Evolutionary conservation across 2,329 filamentous ascomycete species (phyloP).

Genomic region (Microsporum audouinii): DNA sequence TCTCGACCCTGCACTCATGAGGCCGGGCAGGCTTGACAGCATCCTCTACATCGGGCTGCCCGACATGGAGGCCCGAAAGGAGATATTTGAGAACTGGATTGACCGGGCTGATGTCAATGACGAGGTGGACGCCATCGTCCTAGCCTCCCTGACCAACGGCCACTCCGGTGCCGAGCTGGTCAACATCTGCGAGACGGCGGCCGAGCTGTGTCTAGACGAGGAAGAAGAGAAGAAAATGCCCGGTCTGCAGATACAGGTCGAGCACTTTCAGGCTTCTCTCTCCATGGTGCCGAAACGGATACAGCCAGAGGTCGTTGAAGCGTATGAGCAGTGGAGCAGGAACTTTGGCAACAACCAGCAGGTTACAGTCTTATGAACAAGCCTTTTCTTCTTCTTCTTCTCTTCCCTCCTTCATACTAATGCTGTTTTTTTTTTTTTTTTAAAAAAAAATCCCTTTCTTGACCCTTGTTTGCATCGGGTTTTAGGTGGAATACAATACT

Average conservation of each 20-base stretch:
- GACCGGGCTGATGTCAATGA: conserved; percentile 47
- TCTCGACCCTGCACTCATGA: conserved; percentile 73
- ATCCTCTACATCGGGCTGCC: conserved; percentile 79
- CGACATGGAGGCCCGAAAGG: conserved; percentile 56
- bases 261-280: conserved; percentile 37
- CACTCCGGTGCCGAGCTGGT: conserved; percentile 80
- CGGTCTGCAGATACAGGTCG: conserved; percentile 28
- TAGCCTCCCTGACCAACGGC: conserved; percentile 58
- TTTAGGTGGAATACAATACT: no score
- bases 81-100: conserved; percentile 62
- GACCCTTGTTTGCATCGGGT: background rate
- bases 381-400: background rate
- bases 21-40: conserved; percentile 74
- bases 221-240: conserved; percentile 30
- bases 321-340: conserved; percentile 46
- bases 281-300: conserved; percentile 45
- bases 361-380: background rate
- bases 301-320: conserved; percentile 46
- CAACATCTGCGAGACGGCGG: conserved; percentile 44
- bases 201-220: conserved; percentile 42
- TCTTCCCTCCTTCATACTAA: background rate
- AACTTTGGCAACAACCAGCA: conserved; percentile 8
- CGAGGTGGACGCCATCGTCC: conserved; percentile 53
- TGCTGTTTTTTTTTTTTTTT: background rate
- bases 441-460: background rate